Base-by-base conservation (phyloP, 192 early-diverging fungal genomes). In the Jimgerdemannia flammicorona region DNA sequence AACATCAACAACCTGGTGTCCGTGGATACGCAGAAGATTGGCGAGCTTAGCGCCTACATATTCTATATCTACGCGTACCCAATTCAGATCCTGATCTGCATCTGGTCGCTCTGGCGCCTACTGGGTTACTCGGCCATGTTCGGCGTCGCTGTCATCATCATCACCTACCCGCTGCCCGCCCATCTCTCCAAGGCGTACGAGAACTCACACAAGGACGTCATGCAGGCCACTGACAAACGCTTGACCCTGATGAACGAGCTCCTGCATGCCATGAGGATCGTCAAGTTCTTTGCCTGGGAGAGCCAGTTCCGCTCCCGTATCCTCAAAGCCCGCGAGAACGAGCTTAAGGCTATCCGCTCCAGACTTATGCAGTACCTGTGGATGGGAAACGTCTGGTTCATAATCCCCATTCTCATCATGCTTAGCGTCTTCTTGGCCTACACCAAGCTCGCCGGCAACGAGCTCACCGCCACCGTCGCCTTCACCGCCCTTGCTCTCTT, bases 221-320 rank as follows among this genome's bases (percentile, higher is more conserved):
- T 89, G 88, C 44, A 74, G n/a, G 80, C 84, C 41, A 89, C 85
- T 67, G 96, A 98, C 80, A 90, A 93, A 77, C 89, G 96, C 20
- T 83, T 98, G 49, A 89, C 90, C 19, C 84, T 90, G 74, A 88
- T 94, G 66, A 97, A 94, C 63, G 96, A 99, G 80, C 84, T 95
- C 74, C 83, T 97, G 66, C 86, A 91, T 76, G 96, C 95, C 54
- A 97, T 99, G 63, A 88, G 95, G 20, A 93, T 98, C 40, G 90
- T 99, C 72, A 99, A 99, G 79, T 90, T 98, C 72, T 95, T 95
- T 83, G 93, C 91, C 41, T 96, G 94, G 94, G 91, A 95, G 80
- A 72, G 84, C 63, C 84, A 88, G 69, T 95, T 98, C 75, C 77
- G 90, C 64, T 83, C 87, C 40, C 87, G 89, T 59, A 86, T 98